These are phyloP conservation scores for Pascua sp. DNA, from an alignment of 1,284 basidiomycete species.

Conservation along the genomic window DNA sequence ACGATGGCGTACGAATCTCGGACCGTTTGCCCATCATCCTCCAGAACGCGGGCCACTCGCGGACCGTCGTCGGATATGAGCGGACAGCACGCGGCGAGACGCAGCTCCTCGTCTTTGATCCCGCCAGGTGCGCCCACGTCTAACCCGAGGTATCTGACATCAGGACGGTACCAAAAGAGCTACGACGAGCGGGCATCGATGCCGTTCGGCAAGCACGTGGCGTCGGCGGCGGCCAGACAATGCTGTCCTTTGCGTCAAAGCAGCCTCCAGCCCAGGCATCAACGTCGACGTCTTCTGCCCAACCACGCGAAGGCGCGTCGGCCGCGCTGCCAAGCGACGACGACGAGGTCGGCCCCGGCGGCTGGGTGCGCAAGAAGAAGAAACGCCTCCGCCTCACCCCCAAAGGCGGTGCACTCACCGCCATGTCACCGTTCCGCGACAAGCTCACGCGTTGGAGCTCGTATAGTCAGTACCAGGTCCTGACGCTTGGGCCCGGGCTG, in stretches of 20 bases:
- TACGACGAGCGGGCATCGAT: conserved; percentile 43
- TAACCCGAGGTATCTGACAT: conserved; percentile 6
- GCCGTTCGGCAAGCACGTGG: conserved; percentile 21
- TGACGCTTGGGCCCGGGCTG: conserved; percentile 4
- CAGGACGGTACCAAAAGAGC: conserved; percentile 34
- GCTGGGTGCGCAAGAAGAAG: conserved; percentile 47
- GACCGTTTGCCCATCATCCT: conserved; percentile 72
- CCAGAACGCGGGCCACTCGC: conserved; percentile 75
- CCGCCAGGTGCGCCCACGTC: conserved; percentile 58
- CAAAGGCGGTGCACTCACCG: too few species aligned
- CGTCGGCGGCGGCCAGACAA: too few species aligned
- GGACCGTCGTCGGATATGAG: conserved; percentile 80
- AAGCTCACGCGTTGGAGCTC: conserved; percentile 35
- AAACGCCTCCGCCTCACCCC: too few species aligned
- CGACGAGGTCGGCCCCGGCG: conserved; percentile 34
- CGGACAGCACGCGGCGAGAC: conserved; percentile 57
- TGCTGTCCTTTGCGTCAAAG: too few species aligned
- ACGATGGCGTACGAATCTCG: conserved; percentile 53
- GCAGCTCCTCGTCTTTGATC: conserved; percentile 72
- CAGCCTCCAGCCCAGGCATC: conserved; percentile 11
- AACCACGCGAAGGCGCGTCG: conserved; percentile 5
- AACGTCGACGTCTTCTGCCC: neutral
- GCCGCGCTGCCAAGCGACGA: conserved; percentile 25
- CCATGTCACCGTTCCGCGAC: conserved; percentile 51
- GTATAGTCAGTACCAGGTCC: conserved; percentile 47